Percentiles rank a stretch among this genome's conserved stretches.
These are phyloP conservation scores for Piloderma croceum DNA, from an alignment of 768 basidiomycete species.

Conservation along the genomic window DNA sequence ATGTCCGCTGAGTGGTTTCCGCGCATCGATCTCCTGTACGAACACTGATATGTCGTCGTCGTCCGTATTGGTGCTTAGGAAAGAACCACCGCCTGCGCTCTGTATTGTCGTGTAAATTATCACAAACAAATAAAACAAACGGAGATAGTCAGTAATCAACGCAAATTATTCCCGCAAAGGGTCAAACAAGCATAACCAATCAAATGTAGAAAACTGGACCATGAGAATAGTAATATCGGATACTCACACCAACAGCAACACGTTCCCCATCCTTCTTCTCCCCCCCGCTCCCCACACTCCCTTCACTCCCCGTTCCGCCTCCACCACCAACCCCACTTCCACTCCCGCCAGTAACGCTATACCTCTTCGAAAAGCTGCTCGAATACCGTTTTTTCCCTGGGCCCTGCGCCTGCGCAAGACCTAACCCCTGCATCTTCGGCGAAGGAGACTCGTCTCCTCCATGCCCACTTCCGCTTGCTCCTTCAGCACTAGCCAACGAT, in stretches of 20 bases:
- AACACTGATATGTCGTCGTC: constrained; percentile 77
- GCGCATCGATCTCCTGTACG: constrained; percentile 69
- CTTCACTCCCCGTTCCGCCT: constrained; percentile 25
- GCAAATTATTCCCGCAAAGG: constrained; percentile 9
- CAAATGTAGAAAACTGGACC: too few relatives aligned
- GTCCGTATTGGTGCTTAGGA: constrained; percentile 47
- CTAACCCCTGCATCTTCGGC: constrained; percentile 15
- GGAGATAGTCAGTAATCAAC: background rate
- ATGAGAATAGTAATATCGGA: too few relatives aligned
- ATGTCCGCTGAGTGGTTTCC: constrained; percentile 47
- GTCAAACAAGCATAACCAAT: constrained; percentile 5
- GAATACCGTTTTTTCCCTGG: constrained; percentile 64
- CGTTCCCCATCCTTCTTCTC: constrained; percentile 7
- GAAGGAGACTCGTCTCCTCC: constrained; percentile 25
- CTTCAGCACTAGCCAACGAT: constrained; percentile 31
- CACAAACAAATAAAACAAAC: background rate
- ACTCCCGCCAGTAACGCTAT: constrained; percentile 36
- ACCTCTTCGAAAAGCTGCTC: constrained; percentile 73
- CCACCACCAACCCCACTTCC: constrained; percentile 22
- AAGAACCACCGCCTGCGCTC: constrained; percentile 41
- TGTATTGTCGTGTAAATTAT: constrained; percentile 16
- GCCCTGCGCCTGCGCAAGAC: too few relatives aligned
- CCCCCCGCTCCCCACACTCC: constrained; percentile 33
- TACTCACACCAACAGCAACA: background rate
- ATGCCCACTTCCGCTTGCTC: constrained; percentile 7